These are phyloP conservation scores for Musa itinerans DNA, from an alignment of 176 grass and related monocot genomes.

Conservation along the genomic window DNA sequence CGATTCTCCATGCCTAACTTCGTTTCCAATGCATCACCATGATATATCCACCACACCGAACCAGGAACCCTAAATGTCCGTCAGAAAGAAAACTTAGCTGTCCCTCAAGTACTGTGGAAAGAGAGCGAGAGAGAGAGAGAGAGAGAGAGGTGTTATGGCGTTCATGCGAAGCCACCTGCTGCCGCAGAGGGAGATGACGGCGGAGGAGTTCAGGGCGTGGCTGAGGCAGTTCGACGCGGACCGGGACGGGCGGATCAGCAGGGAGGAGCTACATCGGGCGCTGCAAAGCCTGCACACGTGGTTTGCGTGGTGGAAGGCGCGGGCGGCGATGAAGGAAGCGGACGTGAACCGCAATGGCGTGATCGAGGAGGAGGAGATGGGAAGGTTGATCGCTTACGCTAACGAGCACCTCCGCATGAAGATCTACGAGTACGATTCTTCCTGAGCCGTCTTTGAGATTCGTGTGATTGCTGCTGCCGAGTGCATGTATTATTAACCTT, in stretches of 20 bases:
- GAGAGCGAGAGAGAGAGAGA: background rate
- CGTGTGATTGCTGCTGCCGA: too few relatives aligned
- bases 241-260: conserved; percentile 48
- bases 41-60: too few relatives aligned
- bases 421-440: conserved; percentile 37
- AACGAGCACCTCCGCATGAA: conserved; percentile 53
- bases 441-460: background rate
- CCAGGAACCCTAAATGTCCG: too few relatives aligned
- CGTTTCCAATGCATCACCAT: too few relatives aligned
- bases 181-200: conserved; percentile 41
- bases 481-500: too few relatives aligned
- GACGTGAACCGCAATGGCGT: conserved; percentile 48
- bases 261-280: conserved; percentile 51
- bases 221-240: conserved; percentile 65
- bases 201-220: conserved; percentile 63
- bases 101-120: background rate
- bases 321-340: conserved; percentile 36
- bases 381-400: conserved; percentile 46
- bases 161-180: conserved; percentile 39
- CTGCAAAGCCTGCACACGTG: conserved; percentile 55
- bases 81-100: too few relatives aligned
- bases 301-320: conserved; percentile 74
- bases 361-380: conserved; percentile 46
- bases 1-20: background rate
- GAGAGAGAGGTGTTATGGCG: conserved; percentile 25